A percentile compares a stretch with the other conserved stretches of the same genome.
These are phyloP conservation scores for Tetraselmis striata DNA, from an alignment of 139 green algal genomes.

Conservation along the genomic window DNA sequence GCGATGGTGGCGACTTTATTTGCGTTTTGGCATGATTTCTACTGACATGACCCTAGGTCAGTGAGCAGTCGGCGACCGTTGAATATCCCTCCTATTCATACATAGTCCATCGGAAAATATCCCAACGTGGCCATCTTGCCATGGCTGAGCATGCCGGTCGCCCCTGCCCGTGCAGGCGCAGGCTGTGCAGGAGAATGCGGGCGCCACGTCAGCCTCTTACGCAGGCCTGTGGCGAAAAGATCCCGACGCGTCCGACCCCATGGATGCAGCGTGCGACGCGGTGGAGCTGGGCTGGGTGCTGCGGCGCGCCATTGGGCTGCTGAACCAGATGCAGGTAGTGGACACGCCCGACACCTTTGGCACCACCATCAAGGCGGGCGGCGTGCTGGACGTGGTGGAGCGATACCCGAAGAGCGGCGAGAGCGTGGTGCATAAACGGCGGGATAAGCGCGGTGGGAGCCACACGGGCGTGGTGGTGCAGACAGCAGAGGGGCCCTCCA, in stretches of 20 bases:
- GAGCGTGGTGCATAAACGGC: slow-evolving; percentile 18
- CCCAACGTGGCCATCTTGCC: too few relatives aligned
- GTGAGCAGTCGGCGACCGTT: too few relatives aligned
- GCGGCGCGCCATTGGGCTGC: not conserved
- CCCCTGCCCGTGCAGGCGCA: not conserved
- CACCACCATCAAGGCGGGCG: slow-evolving; percentile 30
- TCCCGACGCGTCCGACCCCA: not conserved
- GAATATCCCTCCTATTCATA: too few relatives aligned
- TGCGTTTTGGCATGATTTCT: too few relatives aligned
- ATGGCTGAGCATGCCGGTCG: not conserved
- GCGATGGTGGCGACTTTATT: too few relatives aligned
- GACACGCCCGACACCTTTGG: slow-evolving; percentile 18
- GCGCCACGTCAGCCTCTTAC: not conserved
- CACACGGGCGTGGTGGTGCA: slow-evolving; percentile 20
- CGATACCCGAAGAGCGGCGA: slow-evolving; percentile 26
- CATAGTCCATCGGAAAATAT: too few relatives aligned
- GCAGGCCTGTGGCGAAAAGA: not conserved
- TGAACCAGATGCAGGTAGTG: slow-evolving; percentile 7
- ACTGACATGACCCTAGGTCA: too few relatives aligned
- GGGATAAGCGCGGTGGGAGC: slow-evolving; percentile 36
- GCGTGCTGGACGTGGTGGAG: slow-evolving; percentile 34
- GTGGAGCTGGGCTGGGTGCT: slow-evolving; percentile 8
- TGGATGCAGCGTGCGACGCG: slow-evolving; percentile 2
- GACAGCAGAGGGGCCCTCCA: not conserved
- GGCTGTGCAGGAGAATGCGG: not conserved